Evolutionary conservation across 2,329 filamentous ascomycete species (phyloP), one percentile per base, ranked within the genome.

Genomic region (Aspergillus intermedius): DNA sequence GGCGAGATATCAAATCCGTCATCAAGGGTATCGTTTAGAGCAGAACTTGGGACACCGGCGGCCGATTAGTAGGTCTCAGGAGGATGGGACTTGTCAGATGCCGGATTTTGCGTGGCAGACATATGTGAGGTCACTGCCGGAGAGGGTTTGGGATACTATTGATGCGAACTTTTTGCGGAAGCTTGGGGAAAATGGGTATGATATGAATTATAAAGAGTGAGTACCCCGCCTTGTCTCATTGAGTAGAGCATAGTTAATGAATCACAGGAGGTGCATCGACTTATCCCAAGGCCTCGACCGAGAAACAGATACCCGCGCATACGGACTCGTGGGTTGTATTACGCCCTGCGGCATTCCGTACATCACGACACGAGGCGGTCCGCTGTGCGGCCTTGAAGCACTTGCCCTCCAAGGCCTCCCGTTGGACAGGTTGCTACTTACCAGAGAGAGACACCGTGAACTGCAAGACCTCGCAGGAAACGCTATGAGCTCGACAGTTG

Each of bases 401-500:
- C 69, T 91, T 2, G 65, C 71, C 5, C 65, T 90, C 4, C 87
- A 91, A 55, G 87, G 87, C 1, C 71, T 91, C 44, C 84, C 85
- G 0, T 63, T 84, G 1, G 69, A 82, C 47, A 75, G 77, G 44
- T 70, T 91, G 9, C 70, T 81, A 0, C 74, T 89, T n/a, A 82
- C 79, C 0, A 76, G 77, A 7, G 83, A 91, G 57, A 78, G 75
- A 0, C 74, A 83, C 42, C 65, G 69, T 1, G 72, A 90, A 15
- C 70, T 88, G 2, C 80, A 84, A 53, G 81, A 89, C 54, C 70
- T 91, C 2, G 86, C 85, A 2, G 87, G 87, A 0, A 91, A 93
- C 62, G 87, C 87, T 0, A 91, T 91, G 87, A 82, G 79, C 1
- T 81, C 81, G 0, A 86, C 87, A 0, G 84, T 89, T 1, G 80